Evolutionary conservation across 2,329 filamentous ascomycete species (phyloP), one percentile per base, ranked within the genome.

Genomic region (Coniochaeta prunicola): DNA sequence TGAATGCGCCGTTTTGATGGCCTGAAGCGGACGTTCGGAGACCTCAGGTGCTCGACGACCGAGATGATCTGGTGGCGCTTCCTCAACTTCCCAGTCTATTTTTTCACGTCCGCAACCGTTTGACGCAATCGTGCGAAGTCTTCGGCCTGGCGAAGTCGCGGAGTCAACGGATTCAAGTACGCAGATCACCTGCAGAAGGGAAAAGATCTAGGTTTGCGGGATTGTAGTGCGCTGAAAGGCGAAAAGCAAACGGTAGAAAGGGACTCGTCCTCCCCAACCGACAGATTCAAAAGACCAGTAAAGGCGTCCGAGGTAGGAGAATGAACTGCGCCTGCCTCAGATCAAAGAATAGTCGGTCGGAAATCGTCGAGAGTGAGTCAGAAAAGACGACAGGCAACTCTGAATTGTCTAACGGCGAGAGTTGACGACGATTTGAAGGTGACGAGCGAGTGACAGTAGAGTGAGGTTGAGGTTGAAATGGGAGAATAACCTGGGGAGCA

Each of bases 1-100:
- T 65, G 86, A 89, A 86, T 89, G 85, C 85, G 86, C 79, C 71
- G 85, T 87, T 81, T 71, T 83, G 82, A 74, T 74, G 66, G 9
- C 4, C 24, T 10, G 45, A n/a, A 30, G 45, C n/a, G 45, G 45
- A 50, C 45, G 70, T 69, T 64, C 64, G 38, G 58, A 56, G 65
- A 57, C 61, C 61, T 56, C 56, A 57, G 40, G 21, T n/a, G 3
- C 28, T 34, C 53, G 59, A 57, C 64, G 63, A 64, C 64, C 58
- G 48, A 64, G 59, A 5, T 17, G 21, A 9, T 8, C 5, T 50
- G 12, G 56, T 63, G 31, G 36, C 30, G 48, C 26, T 53, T 53
- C 30, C 48, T 53, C 48, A 13, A 30, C 45, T 50, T 28, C n/a
- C 45, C n/a, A 54, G 28, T 34, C 30, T 54, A 33, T 15, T 15